These are phyloP conservation scores for Pochonia chlamydosporia DNA, from an alignment of 2,329 filamentous ascomycete genomes.

Conservation along the genomic window DNA sequence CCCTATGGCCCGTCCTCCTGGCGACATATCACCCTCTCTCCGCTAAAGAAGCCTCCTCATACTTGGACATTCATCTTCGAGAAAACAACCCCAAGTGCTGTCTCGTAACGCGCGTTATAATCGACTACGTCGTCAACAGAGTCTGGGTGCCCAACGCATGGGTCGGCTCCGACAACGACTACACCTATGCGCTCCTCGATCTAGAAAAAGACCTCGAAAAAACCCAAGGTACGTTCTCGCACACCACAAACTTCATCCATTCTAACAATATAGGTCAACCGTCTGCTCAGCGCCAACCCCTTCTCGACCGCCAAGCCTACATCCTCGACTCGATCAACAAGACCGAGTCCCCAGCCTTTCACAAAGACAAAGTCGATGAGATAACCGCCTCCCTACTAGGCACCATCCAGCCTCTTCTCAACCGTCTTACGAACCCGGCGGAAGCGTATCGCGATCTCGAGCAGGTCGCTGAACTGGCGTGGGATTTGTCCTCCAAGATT, in stretches of 20 bases:
- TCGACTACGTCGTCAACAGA: slow-evolving; percentile 36
- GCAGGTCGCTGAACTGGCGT: slow-evolving; percentile 33
- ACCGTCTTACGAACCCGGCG: slow-evolving; percentile 24
- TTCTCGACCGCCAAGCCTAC: slow-evolving; percentile 30
- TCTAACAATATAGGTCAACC: slow-evolving; percentile 26
- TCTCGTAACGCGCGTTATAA: slow-evolving; percentile 35
- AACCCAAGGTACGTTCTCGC: slow-evolving; percentile 23
- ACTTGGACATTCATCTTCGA: slow-evolving; percentile 34
- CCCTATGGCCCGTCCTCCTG: slow-evolving; percentile 30
- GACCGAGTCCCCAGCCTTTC: slow-evolving; percentile 24
- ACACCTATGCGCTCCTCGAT: slow-evolving; percentile 27
- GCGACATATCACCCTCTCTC: slow-evolving; percentile 32
- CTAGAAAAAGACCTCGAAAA: slow-evolving; percentile 30
- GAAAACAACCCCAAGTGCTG: slow-evolving; percentile 34
- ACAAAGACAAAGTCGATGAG: slow-evolving; percentile 30
- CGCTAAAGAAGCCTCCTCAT: slow-evolving; percentile 31
- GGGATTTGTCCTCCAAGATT: slow-evolving; percentile 42
- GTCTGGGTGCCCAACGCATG: slow-evolving; percentile 35
- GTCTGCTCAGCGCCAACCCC: slow-evolving; percentile 29
- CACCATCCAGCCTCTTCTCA: slow-evolving; percentile 33
- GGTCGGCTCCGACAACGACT: slow-evolving; percentile 28
- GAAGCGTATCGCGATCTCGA: slow-evolving; percentile 37
- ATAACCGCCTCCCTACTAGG: slow-evolving; percentile 34
- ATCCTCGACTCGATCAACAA: slow-evolving; percentile 33
- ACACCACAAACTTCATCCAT: background rate